phyloP scores from a whole-genome alignment of 805 yeast genomes.

The Wickerhamomyces canadensis region DNA sequence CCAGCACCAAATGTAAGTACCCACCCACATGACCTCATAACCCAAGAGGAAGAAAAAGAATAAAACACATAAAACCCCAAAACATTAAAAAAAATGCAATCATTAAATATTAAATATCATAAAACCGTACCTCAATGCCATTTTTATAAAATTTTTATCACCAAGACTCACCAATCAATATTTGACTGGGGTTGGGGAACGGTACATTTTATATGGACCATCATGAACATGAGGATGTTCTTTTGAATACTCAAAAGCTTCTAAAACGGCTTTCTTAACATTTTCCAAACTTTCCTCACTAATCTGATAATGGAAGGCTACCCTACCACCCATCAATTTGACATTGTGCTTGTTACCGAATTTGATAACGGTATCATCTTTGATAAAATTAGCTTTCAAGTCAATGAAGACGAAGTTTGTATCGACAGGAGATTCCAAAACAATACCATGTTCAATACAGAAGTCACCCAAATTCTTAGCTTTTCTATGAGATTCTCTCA shows the following conservation, averaged over 20 bases:
- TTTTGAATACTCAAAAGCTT: constrained; percentile 49
- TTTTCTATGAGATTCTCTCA: constrained; percentile 41
- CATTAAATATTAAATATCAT: constrained; percentile 4
- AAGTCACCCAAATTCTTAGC: constrained; percentile 49
- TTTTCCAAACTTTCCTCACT: constrained; percentile 48
- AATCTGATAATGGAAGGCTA: constrained; percentile 76
- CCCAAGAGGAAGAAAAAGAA: constrained; percentile 5
- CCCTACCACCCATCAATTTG: constrained; percentile 63
- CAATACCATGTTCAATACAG: constrained; percentile 47
- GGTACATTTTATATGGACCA: constrained; percentile 43
- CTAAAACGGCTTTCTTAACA: constrained; percentile 52
- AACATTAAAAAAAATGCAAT: constrained; percentile 6
- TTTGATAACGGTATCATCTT: constrained; percentile 47
- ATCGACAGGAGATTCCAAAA: constrained; percentile 68
- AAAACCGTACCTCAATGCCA: constrained; percentile 22
- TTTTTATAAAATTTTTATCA: constrained; percentile 10
- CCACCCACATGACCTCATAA: no score
- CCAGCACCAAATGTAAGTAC: no score
- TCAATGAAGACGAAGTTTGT: constrained; percentile 83
- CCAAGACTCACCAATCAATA: constrained; percentile 12
- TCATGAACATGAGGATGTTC: constrained; percentile 43
- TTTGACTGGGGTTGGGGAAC: constrained; percentile 32
- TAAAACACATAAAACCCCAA: constrained; percentile 9
- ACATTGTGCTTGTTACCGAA: constrained; percentile 56
- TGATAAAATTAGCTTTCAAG: constrained; percentile 38